Conservation (phyloP, 148 eudicot species). For the Fagopyrum homotropicum region DNA sequence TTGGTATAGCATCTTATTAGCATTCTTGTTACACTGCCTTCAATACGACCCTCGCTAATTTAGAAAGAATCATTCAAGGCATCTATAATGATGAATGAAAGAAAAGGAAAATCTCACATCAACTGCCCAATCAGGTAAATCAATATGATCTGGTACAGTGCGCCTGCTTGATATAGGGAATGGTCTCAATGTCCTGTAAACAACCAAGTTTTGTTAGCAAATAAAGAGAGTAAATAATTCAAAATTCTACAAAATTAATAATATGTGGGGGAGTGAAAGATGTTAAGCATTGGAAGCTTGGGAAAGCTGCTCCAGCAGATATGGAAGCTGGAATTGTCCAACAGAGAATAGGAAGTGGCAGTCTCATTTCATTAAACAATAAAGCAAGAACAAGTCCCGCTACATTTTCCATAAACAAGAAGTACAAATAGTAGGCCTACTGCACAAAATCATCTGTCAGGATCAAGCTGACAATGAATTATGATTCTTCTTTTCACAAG, state of each 20-base stretch:
- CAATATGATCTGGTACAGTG: conserved; percentile 57
- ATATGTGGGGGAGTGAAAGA: not conserved
- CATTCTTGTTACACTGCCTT: not conserved
- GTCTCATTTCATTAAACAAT: not conserved
- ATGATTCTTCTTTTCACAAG: not conserved
- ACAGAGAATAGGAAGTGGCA: not conserved
- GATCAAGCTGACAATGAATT: not conserved
- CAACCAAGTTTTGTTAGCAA: conserved; percentile 1
- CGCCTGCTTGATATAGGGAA: conserved; percentile 75
- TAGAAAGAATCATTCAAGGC: not conserved
- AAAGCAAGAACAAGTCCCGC: not conserved
- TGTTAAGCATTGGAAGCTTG: not conserved
- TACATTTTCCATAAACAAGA: not conserved
- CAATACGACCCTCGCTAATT: not conserved
- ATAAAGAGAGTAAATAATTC: not conserved
- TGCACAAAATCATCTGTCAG: not conserved
- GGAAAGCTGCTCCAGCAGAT: not conserved
- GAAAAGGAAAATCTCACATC: conserved; percentile 21
- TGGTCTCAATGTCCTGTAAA: conserved; percentile 63
- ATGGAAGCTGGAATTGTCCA: not conserved
- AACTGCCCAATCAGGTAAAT: conserved; percentile 84
- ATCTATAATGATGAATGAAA: not conserved
- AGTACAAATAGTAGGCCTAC: not conserved
- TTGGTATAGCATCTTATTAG: too few species aligned
- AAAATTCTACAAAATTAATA: not conserved